Percentiles rank a stretch among this genome's conserved stretches.
These are phyloP conservation scores for Fusarium foetens DNA, from an alignment of 2,329 filamentous ascomycete species.

Conservation along the genomic window DNA sequence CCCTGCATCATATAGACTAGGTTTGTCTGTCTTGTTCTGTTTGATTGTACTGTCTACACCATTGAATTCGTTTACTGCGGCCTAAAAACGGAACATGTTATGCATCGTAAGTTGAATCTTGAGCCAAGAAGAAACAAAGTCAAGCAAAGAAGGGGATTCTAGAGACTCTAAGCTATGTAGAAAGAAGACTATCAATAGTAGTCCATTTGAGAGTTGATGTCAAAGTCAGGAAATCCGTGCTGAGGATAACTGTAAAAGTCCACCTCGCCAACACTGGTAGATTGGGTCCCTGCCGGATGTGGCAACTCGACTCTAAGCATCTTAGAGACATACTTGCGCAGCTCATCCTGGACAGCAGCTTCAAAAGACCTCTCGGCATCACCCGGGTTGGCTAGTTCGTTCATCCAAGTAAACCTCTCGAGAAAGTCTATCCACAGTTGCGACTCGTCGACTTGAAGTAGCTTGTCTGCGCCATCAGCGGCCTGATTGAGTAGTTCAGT, in stretches of 20 bases:
- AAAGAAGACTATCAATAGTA: background rate
- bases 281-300: constrained; percentile 12
- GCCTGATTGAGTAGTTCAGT: constrained; percentile 25
- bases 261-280: background rate
- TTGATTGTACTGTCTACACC: background rate
- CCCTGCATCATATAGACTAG: constrained; percentile 30
- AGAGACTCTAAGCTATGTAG: background rate
- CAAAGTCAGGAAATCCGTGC: constrained; percentile 4
- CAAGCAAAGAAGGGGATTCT: background rate
- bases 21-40: constrained; percentile 10
- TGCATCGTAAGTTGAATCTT: background rate
- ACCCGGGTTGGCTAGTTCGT: constrained; percentile 23
- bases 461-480: constrained; percentile 4
- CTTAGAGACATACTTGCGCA: constrained; percentile 33
- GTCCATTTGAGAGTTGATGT: constrained; percentile 2
- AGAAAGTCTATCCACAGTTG: constrained; percentile 37
- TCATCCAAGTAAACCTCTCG: constrained; percentile 41
- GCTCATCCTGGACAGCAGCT: constrained; percentile 22
- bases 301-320: constrained; percentile 32
- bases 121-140: background rate
- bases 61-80: background rate
- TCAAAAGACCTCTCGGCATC: constrained; percentile 39
- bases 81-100: background rate
- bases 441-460: constrained; percentile 16
- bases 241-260: constrained; percentile 6